A percentile compares a stretch with the other conserved stretches of the same genome.
Evolutionary conservation across 257 asterid genomes (phyloP).

Genomic region (Ligustrum vulgare): DNA sequence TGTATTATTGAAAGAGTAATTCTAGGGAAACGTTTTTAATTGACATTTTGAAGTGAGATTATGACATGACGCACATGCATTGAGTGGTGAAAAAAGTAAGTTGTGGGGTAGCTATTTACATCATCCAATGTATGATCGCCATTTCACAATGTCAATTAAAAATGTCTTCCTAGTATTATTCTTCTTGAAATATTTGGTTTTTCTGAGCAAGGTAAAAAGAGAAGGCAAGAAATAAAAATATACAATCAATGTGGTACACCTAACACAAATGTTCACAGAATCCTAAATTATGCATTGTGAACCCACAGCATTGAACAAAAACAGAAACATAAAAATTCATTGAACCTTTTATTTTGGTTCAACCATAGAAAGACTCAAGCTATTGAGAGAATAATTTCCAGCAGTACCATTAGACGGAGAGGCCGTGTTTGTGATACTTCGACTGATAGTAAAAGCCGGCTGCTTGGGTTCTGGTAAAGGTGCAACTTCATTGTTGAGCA

Average conservation of each 20-base stretch:
- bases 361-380: slow-evolving; percentile 32
- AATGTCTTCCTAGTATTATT: no score
- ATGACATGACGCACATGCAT: no score
- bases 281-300: not conserved
- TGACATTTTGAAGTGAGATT: no score
- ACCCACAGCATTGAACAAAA: not conserved
- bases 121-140: no score
- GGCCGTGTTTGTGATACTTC: not conserved
- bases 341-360: slow-evolving; percentile 28
- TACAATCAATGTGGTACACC: not conserved
- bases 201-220: not conserved
- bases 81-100: no score
- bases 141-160: no score
- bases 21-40: no score
- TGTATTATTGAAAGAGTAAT: not conserved
- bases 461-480: slow-evolving; percentile 40
- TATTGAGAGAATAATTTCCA: slow-evolving; percentile 31
- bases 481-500: slow-evolving; percentile 39
- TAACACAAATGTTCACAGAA: not conserved
- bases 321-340: not conserved
- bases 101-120: no score
- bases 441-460: slow-evolving; percentile 34
- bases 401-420: slow-evolving; percentile 1
- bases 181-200: not conserved
- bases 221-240: no score